Evolutionary conservation across 352 stramenopile species (phyloP).

Genomic region (Globisporangium iwayamae): DNA sequence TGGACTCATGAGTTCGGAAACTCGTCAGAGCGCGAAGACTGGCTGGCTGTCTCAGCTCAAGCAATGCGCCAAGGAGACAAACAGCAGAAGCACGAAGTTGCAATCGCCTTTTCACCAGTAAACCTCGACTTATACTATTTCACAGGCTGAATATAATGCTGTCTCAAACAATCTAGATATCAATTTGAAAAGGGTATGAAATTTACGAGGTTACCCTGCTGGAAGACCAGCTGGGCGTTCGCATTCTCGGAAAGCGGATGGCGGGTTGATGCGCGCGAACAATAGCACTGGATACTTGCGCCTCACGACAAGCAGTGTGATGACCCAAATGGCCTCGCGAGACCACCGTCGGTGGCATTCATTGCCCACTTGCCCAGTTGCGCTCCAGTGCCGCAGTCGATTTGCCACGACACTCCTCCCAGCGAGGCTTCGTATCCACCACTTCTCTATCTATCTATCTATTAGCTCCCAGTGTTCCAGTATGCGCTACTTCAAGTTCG

Average conservation of each 20-base stretch:
- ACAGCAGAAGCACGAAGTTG: neutral
- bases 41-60: neutral
- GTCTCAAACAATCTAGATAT: neutral
- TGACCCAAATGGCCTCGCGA: neutral
- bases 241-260: constrained; percentile 8
- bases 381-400: neutral
- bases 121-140: neutral
- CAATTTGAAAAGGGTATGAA: neutral
- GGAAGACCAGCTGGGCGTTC: neutral
- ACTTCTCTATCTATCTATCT: neutral
- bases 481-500: constrained; percentile 47
- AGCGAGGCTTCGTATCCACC: constrained; percentile 1
- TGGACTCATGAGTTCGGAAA: neutral
- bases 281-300: constrained; percentile 5
- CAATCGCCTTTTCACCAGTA: neutral
- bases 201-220: neutral
- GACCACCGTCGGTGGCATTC: neutral
- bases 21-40: neutral
- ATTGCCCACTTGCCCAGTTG: neutral
- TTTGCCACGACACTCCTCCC: neutral
- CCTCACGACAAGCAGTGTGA: neutral
- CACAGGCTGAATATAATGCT: neutral
- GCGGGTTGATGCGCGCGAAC: neutral
- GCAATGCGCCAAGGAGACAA: neutral
- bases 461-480: neutral